These are phyloP conservation scores for Cyclostephanos invisitatus DNA, from an alignment of 108 stramenopile species.

Conservation along the genomic window DNA sequence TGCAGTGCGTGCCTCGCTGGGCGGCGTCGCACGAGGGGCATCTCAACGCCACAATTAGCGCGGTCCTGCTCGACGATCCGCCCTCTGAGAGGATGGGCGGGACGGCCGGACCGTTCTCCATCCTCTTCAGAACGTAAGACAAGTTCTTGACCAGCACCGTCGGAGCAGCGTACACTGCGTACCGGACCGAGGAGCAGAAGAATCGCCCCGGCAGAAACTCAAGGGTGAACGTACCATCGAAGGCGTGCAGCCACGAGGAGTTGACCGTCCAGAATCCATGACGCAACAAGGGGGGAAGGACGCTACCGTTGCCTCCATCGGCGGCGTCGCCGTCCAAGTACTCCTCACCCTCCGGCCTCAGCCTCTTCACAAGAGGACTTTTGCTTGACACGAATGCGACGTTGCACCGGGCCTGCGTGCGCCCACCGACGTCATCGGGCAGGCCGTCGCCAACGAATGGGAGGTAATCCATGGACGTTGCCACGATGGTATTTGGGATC, in stretches of 20 bases:
- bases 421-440: constrained; percentile 25
- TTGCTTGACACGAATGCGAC: constrained; percentile 76
- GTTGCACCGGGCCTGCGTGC: constrained; percentile 55
- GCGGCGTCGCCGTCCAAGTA: constrained; percentile 17
- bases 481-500: constrained; percentile 60
- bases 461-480: constrained; percentile 39
- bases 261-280: constrained; percentile 68
- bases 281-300: constrained; percentile 38
- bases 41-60: constrained; percentile 56
- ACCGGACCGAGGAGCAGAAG: constrained; percentile 57
- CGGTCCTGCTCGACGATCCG: constrained; percentile 55
- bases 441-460: constrained; percentile 55
- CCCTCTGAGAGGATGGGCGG: background rate
- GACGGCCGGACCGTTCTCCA: constrained; percentile 30
- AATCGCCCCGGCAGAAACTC: constrained; percentile 71
- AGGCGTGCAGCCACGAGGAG: constrained; percentile 39
- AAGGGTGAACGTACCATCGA: constrained; percentile 40
- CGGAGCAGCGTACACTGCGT: constrained; percentile 68
- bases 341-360: constrained; percentile 41
- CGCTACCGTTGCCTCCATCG: background rate
- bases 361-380: constrained; percentile 54
- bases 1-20: constrained; percentile 24
- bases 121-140: constrained; percentile 43
- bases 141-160: constrained; percentile 59
- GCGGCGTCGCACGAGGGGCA: constrained; percentile 35